Evolutionary conservation across 192 early-diverging fungal species (phyloP).

Genomic region (Umbelopsis ramanniana): DNA sequence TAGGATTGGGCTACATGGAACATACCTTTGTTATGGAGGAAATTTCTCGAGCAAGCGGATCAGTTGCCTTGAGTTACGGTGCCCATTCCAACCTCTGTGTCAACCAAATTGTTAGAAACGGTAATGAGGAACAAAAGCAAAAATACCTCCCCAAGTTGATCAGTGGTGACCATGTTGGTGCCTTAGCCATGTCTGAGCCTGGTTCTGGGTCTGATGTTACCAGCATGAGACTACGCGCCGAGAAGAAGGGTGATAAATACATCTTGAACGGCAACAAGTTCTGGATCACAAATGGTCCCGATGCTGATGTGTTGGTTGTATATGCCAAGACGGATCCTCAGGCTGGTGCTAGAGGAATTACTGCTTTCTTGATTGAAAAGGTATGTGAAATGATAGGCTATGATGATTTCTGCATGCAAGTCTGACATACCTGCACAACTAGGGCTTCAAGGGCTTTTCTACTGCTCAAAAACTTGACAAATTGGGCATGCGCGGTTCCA

Average conservation of each 20-base stretch:
- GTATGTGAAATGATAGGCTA: slow-evolving; percentile 41
- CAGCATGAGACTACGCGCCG: slow-evolving; percentile 84
- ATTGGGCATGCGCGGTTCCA: slow-evolving; percentile 94
- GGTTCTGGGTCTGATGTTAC: slow-evolving; percentile 92
- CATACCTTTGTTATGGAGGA: slow-evolving; percentile 95
- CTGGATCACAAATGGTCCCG: slow-evolving; percentile 98
- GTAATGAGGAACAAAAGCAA: slow-evolving; percentile 80
- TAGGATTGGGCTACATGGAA: slow-evolving; percentile 87
- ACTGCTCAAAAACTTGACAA: slow-evolving; percentile 91
- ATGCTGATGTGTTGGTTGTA: slow-evolving; percentile 87
- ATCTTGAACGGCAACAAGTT: slow-evolving; percentile 90
- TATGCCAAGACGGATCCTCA: slow-evolving; percentile 88
- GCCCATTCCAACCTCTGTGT: slow-evolving; percentile 98
- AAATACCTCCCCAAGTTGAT: slow-evolving; percentile 93
- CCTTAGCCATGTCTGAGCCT: slow-evolving; percentile 94
- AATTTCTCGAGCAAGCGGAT: slow-evolving; percentile 84
- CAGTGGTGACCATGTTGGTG: slow-evolving; percentile 86
- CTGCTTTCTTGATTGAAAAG: slow-evolving; percentile 94
- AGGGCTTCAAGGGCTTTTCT: slow-evolving; percentile 84
- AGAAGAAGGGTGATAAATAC: slow-evolving; percentile 83
- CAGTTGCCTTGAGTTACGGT: slow-evolving; percentile 91
- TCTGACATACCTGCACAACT: background rate
- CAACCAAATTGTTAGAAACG: slow-evolving; percentile 94
- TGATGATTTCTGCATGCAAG: background rate
- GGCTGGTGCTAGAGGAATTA: slow-evolving; percentile 87